Evolutionary conservation across 768 basidiomycete species (phyloP), one percentile per base, ranked within the genome.

Genomic region (Leccinum uliginosum): DNA sequence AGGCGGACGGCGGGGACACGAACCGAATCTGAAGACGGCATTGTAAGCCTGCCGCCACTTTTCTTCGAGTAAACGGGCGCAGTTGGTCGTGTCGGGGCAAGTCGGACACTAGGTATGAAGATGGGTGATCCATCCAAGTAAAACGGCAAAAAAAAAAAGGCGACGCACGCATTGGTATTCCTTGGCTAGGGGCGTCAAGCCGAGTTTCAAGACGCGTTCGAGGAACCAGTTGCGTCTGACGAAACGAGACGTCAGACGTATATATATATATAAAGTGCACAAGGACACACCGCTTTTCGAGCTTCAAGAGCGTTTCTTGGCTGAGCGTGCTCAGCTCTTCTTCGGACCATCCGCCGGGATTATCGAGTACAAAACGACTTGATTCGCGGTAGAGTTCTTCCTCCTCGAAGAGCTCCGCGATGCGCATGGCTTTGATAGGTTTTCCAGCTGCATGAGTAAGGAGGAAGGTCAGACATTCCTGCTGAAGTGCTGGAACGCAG

Each of bases 21-120:
- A 19, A 84, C 91, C 93, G 70, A 93, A 94, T 44, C 93, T 83
- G 69, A 92, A 91, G 8, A 93, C 86, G 19, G 91, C 83, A 44
- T 86, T 81, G 65, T 94, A 94, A 0, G 91, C 93, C 65, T 91
- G 90, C 43, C 84, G 77, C 93, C 93, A 98, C 69, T 95, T 96
- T 58, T 98, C 94, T 63, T 96, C 93, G 8, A 97, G 79, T 5
- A 90, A 73, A 12, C 86, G 83, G 17, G 94, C 95, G 67, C 94
- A 98, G 17, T 71, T 79, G 0, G 78, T 45, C 6, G 91, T 73
- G 60, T 98, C 94, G 10, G 91, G 91, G 68, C 94, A 98, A 7
- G 91, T 85, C 3, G 81, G 68, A 58, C 91, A 92, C 93, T 95
- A 15, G 23, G 51, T 65, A 43, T 47, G 6, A 55, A 54, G 44